A percentile compares a stretch with the other conserved stretches of the same genome.
phyloP scores from a whole-genome alignment of 106 monocot species.

The Alisma plantagoaquatica region DNA sequence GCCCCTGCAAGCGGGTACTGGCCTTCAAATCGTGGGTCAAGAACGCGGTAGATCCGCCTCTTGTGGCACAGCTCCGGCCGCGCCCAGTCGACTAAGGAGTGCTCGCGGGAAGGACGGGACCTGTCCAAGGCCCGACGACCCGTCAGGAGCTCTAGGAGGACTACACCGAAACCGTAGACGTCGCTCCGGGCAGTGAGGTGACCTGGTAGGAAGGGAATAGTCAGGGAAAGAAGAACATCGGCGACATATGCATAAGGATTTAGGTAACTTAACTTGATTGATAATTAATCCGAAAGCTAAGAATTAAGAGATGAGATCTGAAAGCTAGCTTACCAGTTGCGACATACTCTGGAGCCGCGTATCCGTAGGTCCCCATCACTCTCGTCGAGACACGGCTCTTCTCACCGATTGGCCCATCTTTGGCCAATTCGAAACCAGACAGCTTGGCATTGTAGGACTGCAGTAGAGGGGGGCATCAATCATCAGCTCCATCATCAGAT shows the following conservation, averaged over 20 bases:
- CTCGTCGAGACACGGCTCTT: slow-evolving; percentile 80
- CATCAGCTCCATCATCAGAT: neutral
- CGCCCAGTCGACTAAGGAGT: slow-evolving; percentile 49
- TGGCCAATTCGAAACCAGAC: slow-evolving; percentile 83
- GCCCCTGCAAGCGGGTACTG: slow-evolving; percentile 46
- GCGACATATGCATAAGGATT: too few relatives aligned
- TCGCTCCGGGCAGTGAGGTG: slow-evolving; percentile 74
- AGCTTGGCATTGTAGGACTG: slow-evolving; percentile 77
- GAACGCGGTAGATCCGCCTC: slow-evolving; percentile 30
- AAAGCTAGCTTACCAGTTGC: slow-evolving; percentile 84
- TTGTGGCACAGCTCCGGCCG: slow-evolving; percentile 35
- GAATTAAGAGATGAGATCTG: too few relatives aligned
- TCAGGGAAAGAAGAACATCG: too few relatives aligned
- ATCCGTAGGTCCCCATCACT: slow-evolving; percentile 83
- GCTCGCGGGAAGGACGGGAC: slow-evolving; percentile 36
- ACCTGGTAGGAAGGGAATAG: too few relatives aligned
- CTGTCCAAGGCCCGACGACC: slow-evolving; percentile 46
- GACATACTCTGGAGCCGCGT: slow-evolving; percentile 84
- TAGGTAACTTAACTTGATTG: too few relatives aligned
- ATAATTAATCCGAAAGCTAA: too few relatives aligned
- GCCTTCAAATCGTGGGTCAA: slow-evolving; percentile 53
- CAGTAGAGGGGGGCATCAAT: neutral
- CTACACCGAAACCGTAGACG: slow-evolving; percentile 77
- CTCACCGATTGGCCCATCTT: slow-evolving; percentile 76
- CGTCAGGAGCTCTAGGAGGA: slow-evolving; percentile 57